phyloP scores from a whole-genome alignment of 2,329 filamentous ascomycete species.

The Arthrobotrys entomopaga region DNA sequence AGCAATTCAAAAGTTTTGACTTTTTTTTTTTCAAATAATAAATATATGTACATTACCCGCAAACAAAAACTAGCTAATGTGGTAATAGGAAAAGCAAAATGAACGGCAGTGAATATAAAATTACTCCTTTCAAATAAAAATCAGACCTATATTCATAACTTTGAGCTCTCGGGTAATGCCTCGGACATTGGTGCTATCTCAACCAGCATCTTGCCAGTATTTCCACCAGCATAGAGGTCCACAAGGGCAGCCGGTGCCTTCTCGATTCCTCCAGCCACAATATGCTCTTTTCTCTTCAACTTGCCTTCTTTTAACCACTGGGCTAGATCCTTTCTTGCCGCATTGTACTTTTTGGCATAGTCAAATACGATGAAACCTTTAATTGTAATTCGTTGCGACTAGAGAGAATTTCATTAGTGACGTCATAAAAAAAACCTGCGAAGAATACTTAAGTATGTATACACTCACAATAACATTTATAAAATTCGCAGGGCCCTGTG shows the following conservation, averaged over 20 bases:
- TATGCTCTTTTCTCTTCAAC: slow-evolving; percentile 76
- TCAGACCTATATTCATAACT: slow-evolving; percentile 17
- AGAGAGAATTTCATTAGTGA: slow-evolving; percentile 61
- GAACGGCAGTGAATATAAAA: not conserved
- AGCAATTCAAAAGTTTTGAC: slow-evolving; percentile 15
- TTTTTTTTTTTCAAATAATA: no score
- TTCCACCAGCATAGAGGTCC: slow-evolving; percentile 74
- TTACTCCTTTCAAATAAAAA: not conserved
- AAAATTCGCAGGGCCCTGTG: slow-evolving; percentile 65
- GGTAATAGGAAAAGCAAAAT: slow-evolving; percentile 12
- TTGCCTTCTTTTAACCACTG: slow-evolving; percentile 78
- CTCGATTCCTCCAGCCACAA: slow-evolving; percentile 75
- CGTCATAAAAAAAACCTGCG: no score
- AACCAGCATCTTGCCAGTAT: slow-evolving; percentile 74
- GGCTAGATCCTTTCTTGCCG: slow-evolving; percentile 71
- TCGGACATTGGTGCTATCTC: slow-evolving; percentile 60
- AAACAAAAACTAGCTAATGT: slow-evolving; percentile 11
- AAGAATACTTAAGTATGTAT: no score
- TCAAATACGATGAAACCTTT: slow-evolving; percentile 80
- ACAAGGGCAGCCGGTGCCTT: slow-evolving; percentile 72
- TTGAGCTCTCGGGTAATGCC: slow-evolving; percentile 29
- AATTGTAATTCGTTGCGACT: slow-evolving; percentile 69
- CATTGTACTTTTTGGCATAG: slow-evolving; percentile 69
- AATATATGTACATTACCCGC: slow-evolving; percentile 37
- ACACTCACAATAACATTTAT: slow-evolving; percentile 50